A percentile compares a stretch with the other conserved stretches of the same genome.
Evolutionary conservation across 305 asterid species (phyloP).

Genomic region (Fraxinus velutina): DNA sequence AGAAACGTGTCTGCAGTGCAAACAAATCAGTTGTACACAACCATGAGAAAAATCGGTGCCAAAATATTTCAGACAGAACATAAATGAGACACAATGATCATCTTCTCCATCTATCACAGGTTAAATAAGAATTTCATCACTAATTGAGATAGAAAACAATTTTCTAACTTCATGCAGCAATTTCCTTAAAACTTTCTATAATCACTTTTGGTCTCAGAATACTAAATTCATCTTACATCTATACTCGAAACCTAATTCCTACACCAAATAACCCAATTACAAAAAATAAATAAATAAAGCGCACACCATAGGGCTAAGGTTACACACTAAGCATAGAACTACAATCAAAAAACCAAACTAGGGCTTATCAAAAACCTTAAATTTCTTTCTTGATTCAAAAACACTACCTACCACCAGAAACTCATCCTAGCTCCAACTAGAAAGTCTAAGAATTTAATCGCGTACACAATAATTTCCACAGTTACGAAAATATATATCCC

Average conservation of each 20-base stretch:
- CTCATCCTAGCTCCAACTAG: background rate
- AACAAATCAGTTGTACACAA: background rate
- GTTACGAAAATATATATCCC: background rate
- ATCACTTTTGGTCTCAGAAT: background rate
- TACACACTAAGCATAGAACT: background rate
- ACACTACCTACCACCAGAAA: background rate
- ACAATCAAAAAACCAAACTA: background rate
- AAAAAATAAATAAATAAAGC: background rate
- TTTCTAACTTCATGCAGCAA: background rate
- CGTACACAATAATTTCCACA: background rate
- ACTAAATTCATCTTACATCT: background rate
- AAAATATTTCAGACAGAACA: background rate
- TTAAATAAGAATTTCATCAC: background rate
- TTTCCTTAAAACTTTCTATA: background rate
- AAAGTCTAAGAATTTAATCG: background rate
- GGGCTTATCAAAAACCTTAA: conserved; percentile 8
- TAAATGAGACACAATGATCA: background rate
- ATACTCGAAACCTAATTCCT: background rate
- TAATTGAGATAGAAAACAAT: background rate
- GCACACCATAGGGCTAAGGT: background rate
- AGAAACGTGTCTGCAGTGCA: background rate
- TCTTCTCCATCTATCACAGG: background rate
- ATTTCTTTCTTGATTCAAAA: background rate
- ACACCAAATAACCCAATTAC: background rate
- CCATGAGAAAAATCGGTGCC: background rate